A percentile compares a stretch with the other conserved stretches of the same genome.
phyloP scores from a whole-genome alignment of 1,284 basidiomycete genomes.

The Coniophora puteana region DNA sequence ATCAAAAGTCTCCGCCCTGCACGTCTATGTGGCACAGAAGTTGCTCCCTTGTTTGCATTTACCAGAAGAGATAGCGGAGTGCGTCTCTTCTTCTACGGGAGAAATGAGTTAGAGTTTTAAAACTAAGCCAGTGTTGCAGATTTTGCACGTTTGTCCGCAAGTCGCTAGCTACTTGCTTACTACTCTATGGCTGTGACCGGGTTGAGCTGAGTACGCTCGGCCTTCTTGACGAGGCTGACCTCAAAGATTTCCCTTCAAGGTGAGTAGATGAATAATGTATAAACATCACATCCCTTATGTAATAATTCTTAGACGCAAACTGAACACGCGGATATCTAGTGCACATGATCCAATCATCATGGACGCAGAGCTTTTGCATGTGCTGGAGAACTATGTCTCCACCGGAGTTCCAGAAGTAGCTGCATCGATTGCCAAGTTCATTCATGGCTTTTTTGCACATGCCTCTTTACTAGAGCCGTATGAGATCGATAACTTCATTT shows the following conservation, averaged over 20 bases:
- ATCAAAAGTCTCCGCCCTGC: slow-evolving; percentile 42
- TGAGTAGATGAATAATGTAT: slow-evolving; percentile 21
- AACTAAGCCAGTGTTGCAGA: no score
- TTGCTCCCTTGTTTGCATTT: no score
- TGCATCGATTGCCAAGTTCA: slow-evolving; percentile 55
- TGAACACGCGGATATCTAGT: slow-evolving; percentile 36
- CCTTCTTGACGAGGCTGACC: slow-evolving; percentile 45
- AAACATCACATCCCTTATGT: slow-evolving; percentile 1
- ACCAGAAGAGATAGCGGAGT: no score
- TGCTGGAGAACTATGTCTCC: slow-evolving; percentile 49
- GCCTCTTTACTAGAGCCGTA: slow-evolving; percentile 55
- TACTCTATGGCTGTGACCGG: slow-evolving; percentile 64
- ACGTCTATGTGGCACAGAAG: no score
- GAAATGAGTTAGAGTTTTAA: no score
- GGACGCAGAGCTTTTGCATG: slow-evolving; percentile 47
- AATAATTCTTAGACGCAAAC: slow-evolving; percentile 41
- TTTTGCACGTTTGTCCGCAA: slow-evolving; percentile 48
- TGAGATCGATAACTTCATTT: slow-evolving; percentile 68
- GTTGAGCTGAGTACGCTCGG: slow-evolving; percentile 35
- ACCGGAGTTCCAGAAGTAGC: slow-evolving; percentile 47
- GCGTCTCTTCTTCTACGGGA: no score
- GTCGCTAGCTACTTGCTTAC: slow-evolving; percentile 53
- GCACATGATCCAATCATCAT: slow-evolving; percentile 55
- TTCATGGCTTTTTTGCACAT: slow-evolving; percentile 55
- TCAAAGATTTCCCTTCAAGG: slow-evolving; percentile 52